Evolutionary conservation across 345 rosid species (phyloP).

Genomic region (Ceriops tagal): DNA sequence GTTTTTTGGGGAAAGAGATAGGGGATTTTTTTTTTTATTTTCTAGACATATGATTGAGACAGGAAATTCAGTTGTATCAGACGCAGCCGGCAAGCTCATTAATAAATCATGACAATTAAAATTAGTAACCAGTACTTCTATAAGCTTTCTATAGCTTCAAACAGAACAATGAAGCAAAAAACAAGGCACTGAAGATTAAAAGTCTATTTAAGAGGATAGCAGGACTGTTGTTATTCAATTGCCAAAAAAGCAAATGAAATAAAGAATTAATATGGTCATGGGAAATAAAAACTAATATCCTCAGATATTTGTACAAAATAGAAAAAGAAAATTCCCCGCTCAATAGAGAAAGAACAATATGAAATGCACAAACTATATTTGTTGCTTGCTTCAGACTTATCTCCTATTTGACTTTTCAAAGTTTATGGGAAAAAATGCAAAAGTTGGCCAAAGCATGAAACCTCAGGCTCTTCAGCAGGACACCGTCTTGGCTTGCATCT

Average conservation of each 20-base stretch:
- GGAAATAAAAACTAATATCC: background rate
- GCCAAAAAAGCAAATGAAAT: conserved; percentile 1
- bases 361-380: conserved; percentile 10
- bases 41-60: no score
- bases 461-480: conserved; percentile 6
- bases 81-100: no score
- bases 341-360: conserved; percentile 5
- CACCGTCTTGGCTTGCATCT: background rate
- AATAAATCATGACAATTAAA: no score
- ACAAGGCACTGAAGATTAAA: no score
- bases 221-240: background rate
- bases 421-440: background rate
- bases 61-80: no score
- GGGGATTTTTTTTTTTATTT: no score
- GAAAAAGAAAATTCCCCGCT: background rate
- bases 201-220: background rate
- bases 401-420: background rate
- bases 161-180: background rate
- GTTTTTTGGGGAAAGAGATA: no score
- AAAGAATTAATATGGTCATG: background rate
- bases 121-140: no score
- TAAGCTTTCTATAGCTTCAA: background rate
- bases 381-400: background rate
- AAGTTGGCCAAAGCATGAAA: background rate
- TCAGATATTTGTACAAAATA: background rate